Evolutionary conservation across 2,329 filamentous ascomycete species (phyloP).

Genomic region (Cyphellophora attinorum): DNA sequence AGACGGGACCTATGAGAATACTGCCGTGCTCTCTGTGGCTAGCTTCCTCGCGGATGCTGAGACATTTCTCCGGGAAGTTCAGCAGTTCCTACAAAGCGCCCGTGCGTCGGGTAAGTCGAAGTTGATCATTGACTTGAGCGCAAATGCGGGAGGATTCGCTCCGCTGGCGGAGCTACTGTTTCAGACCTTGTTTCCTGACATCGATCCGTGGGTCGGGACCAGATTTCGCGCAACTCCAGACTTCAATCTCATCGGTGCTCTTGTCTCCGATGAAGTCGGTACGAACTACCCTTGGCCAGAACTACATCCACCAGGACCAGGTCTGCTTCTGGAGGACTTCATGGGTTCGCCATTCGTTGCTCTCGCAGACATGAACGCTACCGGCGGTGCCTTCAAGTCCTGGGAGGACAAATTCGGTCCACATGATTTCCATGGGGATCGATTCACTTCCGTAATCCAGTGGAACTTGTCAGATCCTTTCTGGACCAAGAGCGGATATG

Average conservation of each 20-base stretch:
- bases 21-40: slow-evolving; percentile 36
- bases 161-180: slow-evolving; percentile 44
- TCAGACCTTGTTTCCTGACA: slow-evolving; percentile 43
- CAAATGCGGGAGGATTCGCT: slow-evolving; percentile 39
- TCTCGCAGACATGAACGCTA: slow-evolving; percentile 24
- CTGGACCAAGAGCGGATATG: slow-evolving; percentile 14
- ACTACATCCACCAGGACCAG: slow-evolving; percentile 1
- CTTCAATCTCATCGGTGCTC: slow-evolving; percentile 31
- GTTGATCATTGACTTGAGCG: slow-evolving; percentile 54
- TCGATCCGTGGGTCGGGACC: slow-evolving; percentile 39
- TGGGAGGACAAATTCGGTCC: slow-evolving; percentile 36
- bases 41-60: slow-evolving; percentile 24
- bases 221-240: slow-evolving; percentile 43
- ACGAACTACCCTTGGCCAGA: slow-evolving; percentile 16
- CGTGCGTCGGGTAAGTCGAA: slow-evolving; percentile 44
- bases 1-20: slow-evolving; percentile 30
- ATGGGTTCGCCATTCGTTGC: slow-evolving; percentile 17
- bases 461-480: slow-evolving; percentile 38
- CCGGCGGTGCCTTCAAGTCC: slow-evolving; percentile 38
- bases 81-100: slow-evolving; percentile 36
- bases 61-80: no score
- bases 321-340: slow-evolving; percentile 6
- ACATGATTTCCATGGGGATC: slow-evolving; percentile 36
- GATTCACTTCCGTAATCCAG: slow-evolving; percentile 48
- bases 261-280: slow-evolving; percentile 2